phyloP scores from a whole-genome alignment of 2,329 filamentous ascomycete genomes.

The Thermoascus crustaceus region DNA sequence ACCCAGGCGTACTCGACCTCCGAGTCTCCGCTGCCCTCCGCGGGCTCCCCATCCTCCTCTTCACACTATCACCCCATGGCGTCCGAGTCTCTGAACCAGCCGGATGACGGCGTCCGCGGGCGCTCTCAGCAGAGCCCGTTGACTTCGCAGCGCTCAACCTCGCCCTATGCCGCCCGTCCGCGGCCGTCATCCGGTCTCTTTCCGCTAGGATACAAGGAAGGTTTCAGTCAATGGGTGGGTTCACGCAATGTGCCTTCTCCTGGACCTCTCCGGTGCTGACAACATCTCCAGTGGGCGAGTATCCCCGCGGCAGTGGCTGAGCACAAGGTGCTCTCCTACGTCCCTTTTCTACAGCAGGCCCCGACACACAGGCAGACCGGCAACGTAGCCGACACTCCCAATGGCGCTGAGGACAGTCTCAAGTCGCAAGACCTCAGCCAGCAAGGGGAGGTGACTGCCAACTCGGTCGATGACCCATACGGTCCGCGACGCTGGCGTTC shows the following conservation, averaged over 20 bases:
- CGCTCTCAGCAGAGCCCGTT: constrained; percentile 13
- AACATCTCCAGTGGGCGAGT: constrained; percentile 63
- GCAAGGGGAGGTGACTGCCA: constrained; percentile 38
- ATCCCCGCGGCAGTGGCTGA: constrained; percentile 78
- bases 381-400: constrained; percentile 21
- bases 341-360: constrained; percentile 71
- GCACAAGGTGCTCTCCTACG: constrained; percentile 74
- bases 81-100: constrained; percentile 27
- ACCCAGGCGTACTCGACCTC: constrained; percentile 1
- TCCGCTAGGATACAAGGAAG: constrained; percentile 84
- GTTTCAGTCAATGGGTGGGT: constrained; percentile 81
- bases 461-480: constrained; percentile 60
- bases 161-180: constrained; percentile 26
- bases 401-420: constrained; percentile 23
- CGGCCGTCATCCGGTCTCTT: constrained; percentile 50
- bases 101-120: constrained; percentile 20
- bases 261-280: neutral
- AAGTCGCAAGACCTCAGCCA: constrained; percentile 30
- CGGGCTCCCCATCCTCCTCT: constrained; percentile 5
- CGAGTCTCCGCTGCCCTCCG: neutral
- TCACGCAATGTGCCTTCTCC: neutral
- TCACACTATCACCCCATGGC: constrained; percentile 24
- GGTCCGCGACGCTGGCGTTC: constrained; percentile 81
- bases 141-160: constrained; percentile 12
- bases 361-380: constrained; percentile 61